Evolutionary conservation across 768 basidiomycete genomes (phyloP), one percentile per base, ranked within the genome.

Genomic region (Tephrocybe sp.): DNA sequence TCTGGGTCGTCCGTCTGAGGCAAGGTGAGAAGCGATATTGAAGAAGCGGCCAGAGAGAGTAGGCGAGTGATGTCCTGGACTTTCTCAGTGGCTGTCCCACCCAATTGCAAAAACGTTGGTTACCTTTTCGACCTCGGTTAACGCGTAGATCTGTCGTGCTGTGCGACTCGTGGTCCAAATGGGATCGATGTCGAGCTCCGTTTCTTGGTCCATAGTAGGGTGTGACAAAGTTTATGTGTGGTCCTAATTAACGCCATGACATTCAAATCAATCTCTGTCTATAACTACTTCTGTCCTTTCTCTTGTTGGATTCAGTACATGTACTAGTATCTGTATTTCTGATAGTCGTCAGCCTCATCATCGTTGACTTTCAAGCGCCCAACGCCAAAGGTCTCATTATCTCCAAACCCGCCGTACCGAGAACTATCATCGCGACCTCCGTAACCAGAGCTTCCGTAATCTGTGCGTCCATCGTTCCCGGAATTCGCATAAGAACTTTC

Each of bases 161-260:
- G 89, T 91, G 17, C 86, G 78, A 58, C 88, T 90, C 19, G 86
- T 86, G 4, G 79, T 80, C 87, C 88, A 92, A 51, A 90, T 86
- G 6, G 87, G 83, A 70, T 92, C 87, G 40, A 86, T 77, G 31
- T 84, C 81, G n/a, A 59, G 59, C 10, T 71, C 69, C 34, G 60
- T 41, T 22, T 72, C 71, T 51, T 60, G 65, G 47, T 72, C 70
- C 66, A 69, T 69, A 10, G 44, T 41, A 22, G 39, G 47, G 35
- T 45, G 23, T 6, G 38, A 23, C 14, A 48, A n/a, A 39, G 48
- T 26, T 26, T 26, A 7, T 26, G 7, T 7, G 3, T 26, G 26
- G 26, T 26, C 26, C 4, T 26, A 26, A 26, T 26, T 26, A 26
- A 4, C 4, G 3, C 3, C 26, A 26, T 26, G 26, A 26, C 26